These are phyloP conservation scores for Penicillium brevicompactum DNA, from an alignment of 2,329 filamentous ascomycete genomes.

Conservation along the genomic window DNA sequence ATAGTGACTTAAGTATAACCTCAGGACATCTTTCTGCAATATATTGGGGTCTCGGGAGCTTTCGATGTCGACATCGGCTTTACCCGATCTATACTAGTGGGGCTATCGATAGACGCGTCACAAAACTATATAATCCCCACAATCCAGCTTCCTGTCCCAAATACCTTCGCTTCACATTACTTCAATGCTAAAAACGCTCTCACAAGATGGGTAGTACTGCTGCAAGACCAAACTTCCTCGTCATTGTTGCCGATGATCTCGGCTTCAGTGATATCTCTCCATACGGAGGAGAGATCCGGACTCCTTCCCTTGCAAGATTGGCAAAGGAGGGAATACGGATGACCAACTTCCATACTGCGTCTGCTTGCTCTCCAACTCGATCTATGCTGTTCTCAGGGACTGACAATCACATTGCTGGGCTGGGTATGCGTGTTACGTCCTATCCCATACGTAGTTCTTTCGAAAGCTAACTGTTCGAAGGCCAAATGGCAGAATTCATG, in stretches of 20 bases:
- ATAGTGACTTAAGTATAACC: too few relatives aligned
- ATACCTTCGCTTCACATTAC: neutral
- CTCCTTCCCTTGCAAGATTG: slow-evolving; percentile 22
- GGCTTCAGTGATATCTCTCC: slow-evolving; percentile 32
- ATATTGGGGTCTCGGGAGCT: too few relatives aligned
- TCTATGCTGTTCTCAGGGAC: slow-evolving; percentile 41
- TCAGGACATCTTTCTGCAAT: too few relatives aligned
- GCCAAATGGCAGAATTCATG: slow-evolving; percentile 29
- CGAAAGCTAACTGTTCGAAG: neutral
- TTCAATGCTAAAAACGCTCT: neutral
- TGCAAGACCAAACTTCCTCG: slow-evolving; percentile 9
- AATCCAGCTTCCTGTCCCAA: neutral
- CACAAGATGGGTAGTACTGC: neutral
- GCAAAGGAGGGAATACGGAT: slow-evolving; percentile 12
- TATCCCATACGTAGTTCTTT: neutral
- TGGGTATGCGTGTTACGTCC: slow-evolving; percentile 19
- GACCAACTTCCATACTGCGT: slow-evolving; percentile 61
- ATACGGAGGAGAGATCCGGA: slow-evolving; percentile 36
- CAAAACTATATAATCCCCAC: too few relatives aligned
- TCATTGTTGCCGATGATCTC: slow-evolving; percentile 30
- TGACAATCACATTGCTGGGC: slow-evolving; percentile 35
- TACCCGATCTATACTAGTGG: too few relatives aligned
- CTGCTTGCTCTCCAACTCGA: slow-evolving; percentile 55
- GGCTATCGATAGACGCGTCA: too few relatives aligned
- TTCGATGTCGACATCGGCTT: too few relatives aligned